Evolutionary conservation across 495 filamentous ascomycete species (phyloP), one percentile per base, ranked within the genome.

Genomic region (Aspergillus homomorphus): DNA sequence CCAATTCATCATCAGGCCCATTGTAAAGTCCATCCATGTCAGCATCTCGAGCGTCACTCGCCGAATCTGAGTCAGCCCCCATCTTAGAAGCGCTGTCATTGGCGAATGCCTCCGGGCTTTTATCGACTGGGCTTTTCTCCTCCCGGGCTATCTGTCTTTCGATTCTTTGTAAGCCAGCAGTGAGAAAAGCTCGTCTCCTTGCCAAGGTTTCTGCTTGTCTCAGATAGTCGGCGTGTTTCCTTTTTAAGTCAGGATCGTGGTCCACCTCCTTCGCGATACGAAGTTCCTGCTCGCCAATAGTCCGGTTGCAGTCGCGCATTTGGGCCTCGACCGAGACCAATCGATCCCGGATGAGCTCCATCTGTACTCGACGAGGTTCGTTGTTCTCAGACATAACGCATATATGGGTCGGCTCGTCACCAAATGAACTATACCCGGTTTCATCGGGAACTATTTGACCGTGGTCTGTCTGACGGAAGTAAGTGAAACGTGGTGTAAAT

Each of bases 391-490:
- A 92, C 91, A 98, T 96, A 61, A 94, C 87, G 71, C 95, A 98
- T 60, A 89, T 84, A 75, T 98, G 94, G 0, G 92, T 96, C 1
- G 87, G 87, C 64, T 98, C 94, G 56, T 95, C 75, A 3, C 94
- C 94, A 73, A 98, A 98, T 1, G 87, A 82, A 71, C 92, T 97
- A 16, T 83, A 86, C 22, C 89, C 80, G 53, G 86, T 83, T 18
- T 87, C 78, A 65, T 91, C 88, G 15, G 87, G 79, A 23, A 87
- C 86, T 15, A 81, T 76, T 28, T 87, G 84, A 15, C 81, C 80
- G 66, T 96, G 92, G 63, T 98, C 94, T n/a, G 94, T 98, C 69
- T 98, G 90, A 20, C 94, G 86, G 75, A 96, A 96, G 71, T 98
- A 98, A 1, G 95, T 98, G 64, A 98, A 93, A 0, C 92, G 85